Conservation (phyloP, 148 eudicot species). For the Silene conica region DNA sequence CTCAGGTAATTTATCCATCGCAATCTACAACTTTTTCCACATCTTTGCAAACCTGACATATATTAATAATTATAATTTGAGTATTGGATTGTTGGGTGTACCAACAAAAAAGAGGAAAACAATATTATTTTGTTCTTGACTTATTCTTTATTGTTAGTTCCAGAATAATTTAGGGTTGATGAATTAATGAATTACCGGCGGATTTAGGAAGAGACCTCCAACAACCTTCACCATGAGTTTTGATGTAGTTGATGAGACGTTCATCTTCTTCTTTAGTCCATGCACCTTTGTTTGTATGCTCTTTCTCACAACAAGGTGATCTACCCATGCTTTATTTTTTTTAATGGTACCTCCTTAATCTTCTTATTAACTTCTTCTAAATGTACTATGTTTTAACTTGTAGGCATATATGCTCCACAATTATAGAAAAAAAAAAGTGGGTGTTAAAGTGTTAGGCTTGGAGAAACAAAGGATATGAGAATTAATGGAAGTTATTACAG, state of each 20-base stretch:
- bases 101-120: too few species aligned
- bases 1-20: slow-evolving; percentile 48
- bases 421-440: slow-evolving; percentile 6
- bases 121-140: too few species aligned
- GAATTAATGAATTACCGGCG: slow-evolving; percentile 29
- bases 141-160: not conserved
- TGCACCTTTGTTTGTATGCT: slow-evolving; percentile 56
- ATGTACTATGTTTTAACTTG: not conserved
- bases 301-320: slow-evolving; percentile 48
- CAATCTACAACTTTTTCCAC: slow-evolving; percentile 48
- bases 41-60: slow-evolving; percentile 39
- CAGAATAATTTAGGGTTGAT: not conserved
- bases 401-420: not conserved
- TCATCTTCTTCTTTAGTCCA: slow-evolving; percentile 58
- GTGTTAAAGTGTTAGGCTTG: slow-evolving; percentile 16
- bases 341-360: too few species aligned
- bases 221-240: slow-evolving; percentile 51
- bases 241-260: slow-evolving; percentile 41
- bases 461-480: slow-evolving; percentile 11
- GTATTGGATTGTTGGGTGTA: not conserved
- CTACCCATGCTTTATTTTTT: slow-evolving; percentile 34
- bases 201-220: slow-evolving; percentile 55
- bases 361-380: not conserved
- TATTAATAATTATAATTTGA: too few species aligned
- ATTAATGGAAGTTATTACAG: slow-evolving; percentile 11